Conservation (phyloP, 805 yeast species). For the Wickerhamomyces queroliae region DNA sequence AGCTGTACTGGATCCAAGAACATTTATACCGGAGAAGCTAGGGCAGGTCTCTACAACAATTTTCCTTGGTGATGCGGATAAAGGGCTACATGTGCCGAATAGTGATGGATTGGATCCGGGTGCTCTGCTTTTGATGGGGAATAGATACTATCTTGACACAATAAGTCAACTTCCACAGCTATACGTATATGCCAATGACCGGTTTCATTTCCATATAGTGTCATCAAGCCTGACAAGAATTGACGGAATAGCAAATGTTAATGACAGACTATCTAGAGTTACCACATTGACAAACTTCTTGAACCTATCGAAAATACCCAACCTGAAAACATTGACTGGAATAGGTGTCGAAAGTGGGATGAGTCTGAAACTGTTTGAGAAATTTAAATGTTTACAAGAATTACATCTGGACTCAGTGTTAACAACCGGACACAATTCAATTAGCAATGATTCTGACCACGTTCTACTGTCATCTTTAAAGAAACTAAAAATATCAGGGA, state of each 20-base stretch:
- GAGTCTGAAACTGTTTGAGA: slow-evolving; percentile 14
- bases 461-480: slow-evolving; percentile 6
- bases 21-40: neutral
- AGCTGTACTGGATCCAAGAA: neutral
- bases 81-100: neutral
- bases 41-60: neutral
- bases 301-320: slow-evolving; percentile 14
- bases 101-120: neutral
- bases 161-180: slow-evolving; percentile 10
- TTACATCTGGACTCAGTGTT: slow-evolving; percentile 16
- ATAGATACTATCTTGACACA: slow-evolving; percentile 14
- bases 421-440: slow-evolving; percentile 6
- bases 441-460: neutral
- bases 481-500: slow-evolving; percentile 14
- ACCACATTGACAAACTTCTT: slow-evolving; percentile 16
- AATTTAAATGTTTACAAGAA: slow-evolving; percentile 7
- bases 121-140: slow-evolving; percentile 9
- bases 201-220: slow-evolving; percentile 12
- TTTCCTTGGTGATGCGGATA: neutral
- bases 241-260: slow-evolving; percentile 14
- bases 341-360: slow-evolving; percentile 19
- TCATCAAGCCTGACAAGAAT: slow-evolving; percentile 9
- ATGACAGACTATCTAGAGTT: slow-evolving; percentile 15
- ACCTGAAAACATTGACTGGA: slow-evolving; percentile 10
- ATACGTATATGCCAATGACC: slow-evolving; percentile 10